Evolutionary conservation across 257 asterid genomes (phyloP), one percentile per base, ranked within the genome.

Genomic region (Petunia axillaris): DNA sequence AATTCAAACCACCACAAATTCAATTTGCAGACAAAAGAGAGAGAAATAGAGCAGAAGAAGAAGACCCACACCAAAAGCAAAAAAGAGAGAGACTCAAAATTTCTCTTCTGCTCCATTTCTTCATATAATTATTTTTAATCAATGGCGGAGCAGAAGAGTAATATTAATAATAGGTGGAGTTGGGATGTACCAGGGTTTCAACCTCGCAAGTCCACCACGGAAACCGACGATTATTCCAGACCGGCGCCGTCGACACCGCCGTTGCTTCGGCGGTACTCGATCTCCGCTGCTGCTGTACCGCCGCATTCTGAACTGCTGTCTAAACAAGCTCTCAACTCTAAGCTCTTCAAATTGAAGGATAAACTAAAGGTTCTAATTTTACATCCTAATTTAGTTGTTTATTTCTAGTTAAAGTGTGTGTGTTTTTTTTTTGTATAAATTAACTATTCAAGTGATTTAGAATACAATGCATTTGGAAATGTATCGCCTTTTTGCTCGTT

Each of bases 171-270:
- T 82, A 89, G 98, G 68, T 96, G 99, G 99, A 96, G 87, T 90
- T 96, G 99, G 99, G 99, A 96, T 78, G 97, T 94, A 43, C 81
- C 97, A 8, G 99, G 99, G 37, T 96, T 96, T 85, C 95, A 94
- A 85, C 97, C 93, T 25, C 88, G 92, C 82, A 91, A 88, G 85
- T 80, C 94, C 87, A 79, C 84, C 82, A 91, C 84, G 82, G 57
- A 81, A 87, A 86, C 81, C 66, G 97, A 90, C 59, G 91, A 89
- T 79, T 81, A 87, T 59, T 87, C 84, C 81, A 85, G 82, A 81
- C 77, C 77, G 67, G 82, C 85, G 35, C 74, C 83, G 37, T 25
- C 25, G 25, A 25, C 25, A 25, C 63, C 83, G 25, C 93, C 87
- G 79, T 14, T 86, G 81, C 84, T 82, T 25, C 91, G 98, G 66